Evolutionary conservation across 805 yeast genomes (phyloP).

Genomic region (Metschnikowia drakensbergensis): DNA sequence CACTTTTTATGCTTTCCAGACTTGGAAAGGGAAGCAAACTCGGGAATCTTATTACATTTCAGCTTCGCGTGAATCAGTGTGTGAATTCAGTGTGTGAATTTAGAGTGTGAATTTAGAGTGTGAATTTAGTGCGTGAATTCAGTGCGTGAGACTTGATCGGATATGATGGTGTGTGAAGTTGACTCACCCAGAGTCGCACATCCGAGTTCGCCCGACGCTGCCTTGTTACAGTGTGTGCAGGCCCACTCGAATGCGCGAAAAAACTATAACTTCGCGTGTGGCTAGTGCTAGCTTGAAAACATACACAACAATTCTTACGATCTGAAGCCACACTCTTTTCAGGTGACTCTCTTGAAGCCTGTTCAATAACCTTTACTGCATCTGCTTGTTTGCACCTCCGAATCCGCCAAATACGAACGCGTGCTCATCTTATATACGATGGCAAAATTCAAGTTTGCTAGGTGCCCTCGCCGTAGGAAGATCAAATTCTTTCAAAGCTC

Average conservation of each 20-base stretch:
- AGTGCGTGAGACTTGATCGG: no score
- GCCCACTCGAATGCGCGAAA: neutral
- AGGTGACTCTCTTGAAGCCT: neutral
- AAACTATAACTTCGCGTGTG: neutral
- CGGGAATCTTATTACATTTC: no score
- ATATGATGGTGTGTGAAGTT: no score
- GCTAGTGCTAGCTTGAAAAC: neutral
- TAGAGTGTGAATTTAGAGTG: no score
- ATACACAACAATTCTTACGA: neutral
- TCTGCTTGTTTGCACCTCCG: neutral
- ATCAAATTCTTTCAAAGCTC: constrained; percentile 27
- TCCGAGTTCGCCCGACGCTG: neutral
- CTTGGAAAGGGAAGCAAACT: no score
- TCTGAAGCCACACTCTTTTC: neutral
- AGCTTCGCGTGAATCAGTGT: no score
- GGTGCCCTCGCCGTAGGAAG: constrained; percentile 14
- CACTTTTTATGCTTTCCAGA: no score
- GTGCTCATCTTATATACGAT: neutral
- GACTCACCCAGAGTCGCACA: neutral
- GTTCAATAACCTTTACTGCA: neutral
- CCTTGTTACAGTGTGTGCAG: neutral
- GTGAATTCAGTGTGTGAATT: no score
- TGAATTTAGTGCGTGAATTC: no score
- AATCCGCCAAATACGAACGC: no score
- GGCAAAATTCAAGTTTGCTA: constrained; percentile 12